Evolutionary conservation across 768 basidiomycete genomes (phyloP), one percentile per base, ranked within the genome.

Genomic region (Naganishia onofrii): DNA sequence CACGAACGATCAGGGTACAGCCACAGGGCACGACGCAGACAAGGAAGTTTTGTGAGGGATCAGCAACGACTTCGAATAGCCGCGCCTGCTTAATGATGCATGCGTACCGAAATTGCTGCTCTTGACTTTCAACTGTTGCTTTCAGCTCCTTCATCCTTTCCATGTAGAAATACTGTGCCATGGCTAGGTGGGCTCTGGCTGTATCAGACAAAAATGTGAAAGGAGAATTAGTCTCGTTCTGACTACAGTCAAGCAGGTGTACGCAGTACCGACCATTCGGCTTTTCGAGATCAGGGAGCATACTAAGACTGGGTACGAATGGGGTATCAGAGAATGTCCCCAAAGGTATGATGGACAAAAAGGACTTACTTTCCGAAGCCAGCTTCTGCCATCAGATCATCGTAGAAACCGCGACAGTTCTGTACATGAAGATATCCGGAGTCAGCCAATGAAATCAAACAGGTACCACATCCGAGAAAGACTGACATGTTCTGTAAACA

Each of bases 91-190:
- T 6, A 21, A 42, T 9, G 12, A 72, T 42, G 42, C 42, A 42
- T 8, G 42, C 85, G 31, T 76, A 89, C 90, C 87, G 90, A 86
- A 93, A 96, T 69, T 85, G 87, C 32, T 81, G 78, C 81, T 95
- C 93, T 77, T 93, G 89, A 0, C 82, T 84, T 36, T 84, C 75
- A 48, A 96, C 91, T 53, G 88, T 84, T n/a, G 83, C 84, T 68
- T 87, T 86, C 3, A 96, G 83, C 74, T 95, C 90, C 21, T 84
- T 77, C 44, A 92, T 84, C 34, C 93, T 88, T 5, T 84, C 84
- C 48, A 84, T 81, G 76, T 90, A 95, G 79, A 88, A 86, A 60
- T 84, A 88, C 77, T 90, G 87, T 0, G 93, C 92, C 48, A 96
- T 85, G 60, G 84, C 82, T 12, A 89, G 84, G 74, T 91, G 88